phyloP scores from a whole-genome alignment of 2,329 filamentous ascomycete species.

The Calycina marina region DNA sequence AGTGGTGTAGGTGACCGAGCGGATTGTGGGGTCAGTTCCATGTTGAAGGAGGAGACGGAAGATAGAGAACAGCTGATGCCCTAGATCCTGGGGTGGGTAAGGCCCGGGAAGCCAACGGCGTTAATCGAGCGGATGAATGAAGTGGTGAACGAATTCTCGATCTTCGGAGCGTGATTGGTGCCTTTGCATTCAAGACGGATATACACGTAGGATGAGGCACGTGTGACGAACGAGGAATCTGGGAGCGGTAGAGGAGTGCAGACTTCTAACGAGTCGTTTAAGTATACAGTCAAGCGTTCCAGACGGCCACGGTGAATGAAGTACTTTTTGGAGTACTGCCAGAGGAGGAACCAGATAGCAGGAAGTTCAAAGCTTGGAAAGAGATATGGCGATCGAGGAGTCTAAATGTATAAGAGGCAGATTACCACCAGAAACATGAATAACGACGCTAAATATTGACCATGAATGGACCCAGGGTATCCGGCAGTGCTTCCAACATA shows the following conservation, averaged over 20 bases:
- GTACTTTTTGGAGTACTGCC: too few species aligned
- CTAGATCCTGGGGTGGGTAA: constrained; percentile 5
- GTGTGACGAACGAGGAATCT: too few species aligned
- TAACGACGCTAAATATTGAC: too few species aligned
- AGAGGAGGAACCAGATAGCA: too few species aligned
- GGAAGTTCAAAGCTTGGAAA: constrained; percentile 3
- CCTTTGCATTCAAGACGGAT: constrained; percentile 5
- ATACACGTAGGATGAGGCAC: constrained; percentile 8
- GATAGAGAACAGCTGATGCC: constrained; percentile 4
- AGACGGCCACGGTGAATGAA: too few species aligned
- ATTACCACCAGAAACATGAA: too few species aligned
- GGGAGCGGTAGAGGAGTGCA: too few species aligned
- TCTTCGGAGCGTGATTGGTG: constrained; percentile 11
- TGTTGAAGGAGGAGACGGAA: constrained; percentile 12
- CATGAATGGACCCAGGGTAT: too few species aligned
- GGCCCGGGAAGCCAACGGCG: constrained; percentile 5
- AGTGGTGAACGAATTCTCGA: too few species aligned
- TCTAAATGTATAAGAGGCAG: constrained; percentile 9
- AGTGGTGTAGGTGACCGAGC: constrained; percentile 19
- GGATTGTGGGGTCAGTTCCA: constrained; percentile 23
- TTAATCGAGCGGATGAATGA: constrained; percentile 6
- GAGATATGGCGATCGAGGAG: constrained; percentile 6
- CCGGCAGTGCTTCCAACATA: constrained; percentile 12
- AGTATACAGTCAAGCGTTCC: too few species aligned
- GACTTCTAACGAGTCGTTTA: too few species aligned